Conservation (phyloP, 2,329 filamentous ascomycete species). For the Exophiala dermatitidis region DNA sequence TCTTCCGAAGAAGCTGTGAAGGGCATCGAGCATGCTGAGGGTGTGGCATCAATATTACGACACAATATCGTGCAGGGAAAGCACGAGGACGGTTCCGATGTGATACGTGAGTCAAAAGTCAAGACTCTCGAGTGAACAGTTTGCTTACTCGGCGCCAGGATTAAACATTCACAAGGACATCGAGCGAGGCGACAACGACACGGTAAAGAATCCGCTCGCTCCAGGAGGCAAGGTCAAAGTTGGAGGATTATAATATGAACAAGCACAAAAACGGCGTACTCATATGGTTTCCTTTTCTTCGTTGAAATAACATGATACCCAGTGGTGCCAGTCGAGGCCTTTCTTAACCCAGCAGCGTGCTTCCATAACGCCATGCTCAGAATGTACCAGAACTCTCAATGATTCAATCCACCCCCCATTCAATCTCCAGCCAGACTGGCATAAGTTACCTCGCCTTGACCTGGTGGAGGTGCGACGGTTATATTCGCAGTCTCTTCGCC, state of each 20-base stretch:
- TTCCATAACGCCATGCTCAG: constrained; percentile 28
- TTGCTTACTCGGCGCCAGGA: constrained; percentile 45
- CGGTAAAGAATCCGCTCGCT: constrained; percentile 52
- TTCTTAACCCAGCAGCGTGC: not conserved
- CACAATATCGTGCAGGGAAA: constrained; percentile 85
- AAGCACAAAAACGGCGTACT: not conserved
- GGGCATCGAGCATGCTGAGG: constrained; percentile 70
- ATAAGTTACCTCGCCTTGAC: constrained; percentile 70
- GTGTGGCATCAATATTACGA: constrained; percentile 70
- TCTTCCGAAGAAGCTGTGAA: constrained; percentile 53
- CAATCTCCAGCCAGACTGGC: constrained; percentile 77
- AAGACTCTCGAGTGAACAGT: not conserved
- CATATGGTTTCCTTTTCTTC: not conserved
- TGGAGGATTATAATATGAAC: constrained; percentile 32
- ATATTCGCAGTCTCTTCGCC: constrained; percentile 33
- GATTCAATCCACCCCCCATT: constrained; percentile 24
- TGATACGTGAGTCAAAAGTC: constrained; percentile 7
- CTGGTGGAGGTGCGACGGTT: constrained; percentile 68
- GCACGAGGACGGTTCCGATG: constrained; percentile 37
- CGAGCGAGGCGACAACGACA: constrained; percentile 88
- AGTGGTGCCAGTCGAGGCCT: not conserved
- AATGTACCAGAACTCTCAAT: constrained; percentile 27
- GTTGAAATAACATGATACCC: constrained; percentile 15
- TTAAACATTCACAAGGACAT: constrained; percentile 84
- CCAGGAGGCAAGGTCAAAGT: constrained; percentile 23